Percentiles rank a stretch among this genome's conserved stretches.
Evolutionary conservation across 1,284 basidiomycete species (phyloP).

Genomic region (Cryptococcus wingfieldii): DNA sequence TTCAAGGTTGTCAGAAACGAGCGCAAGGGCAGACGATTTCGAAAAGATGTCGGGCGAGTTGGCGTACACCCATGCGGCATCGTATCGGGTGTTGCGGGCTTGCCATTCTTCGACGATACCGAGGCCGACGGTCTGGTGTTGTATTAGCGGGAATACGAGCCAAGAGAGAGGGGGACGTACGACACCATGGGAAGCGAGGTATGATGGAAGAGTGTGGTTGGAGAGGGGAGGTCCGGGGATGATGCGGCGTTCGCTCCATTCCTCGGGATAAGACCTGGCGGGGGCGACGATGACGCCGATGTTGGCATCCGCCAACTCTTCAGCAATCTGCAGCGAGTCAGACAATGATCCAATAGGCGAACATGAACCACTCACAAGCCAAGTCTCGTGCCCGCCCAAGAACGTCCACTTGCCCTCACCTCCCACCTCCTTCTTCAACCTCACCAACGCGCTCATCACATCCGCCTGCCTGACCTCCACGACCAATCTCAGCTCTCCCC

Average conservation of each 20-base stretch:
- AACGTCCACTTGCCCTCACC: constrained; percentile 52
- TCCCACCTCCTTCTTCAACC: constrained; percentile 69
- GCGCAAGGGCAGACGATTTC: constrained; percentile 56
- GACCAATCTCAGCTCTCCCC: constrained; percentile 62
- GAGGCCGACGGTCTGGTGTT: constrained; percentile 60
- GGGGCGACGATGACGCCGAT: constrained; percentile 70
- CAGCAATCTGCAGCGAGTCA: constrained; percentile 53
- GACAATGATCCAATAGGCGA: not conserved
- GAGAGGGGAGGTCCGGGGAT: constrained; percentile 71
- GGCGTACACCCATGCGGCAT: constrained; percentile 61
- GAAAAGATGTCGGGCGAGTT: constrained; percentile 52
- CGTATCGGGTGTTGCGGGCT: constrained; percentile 65
- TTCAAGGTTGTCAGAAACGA: constrained; percentile 63
- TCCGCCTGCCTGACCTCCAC: constrained; percentile 67
- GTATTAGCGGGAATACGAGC: no score
- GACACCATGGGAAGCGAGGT: constrained; percentile 63
- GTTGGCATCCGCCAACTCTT: constrained; percentile 63
- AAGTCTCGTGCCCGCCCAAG: constrained; percentile 67
- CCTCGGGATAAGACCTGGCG: constrained; percentile 59
- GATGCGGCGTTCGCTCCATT: constrained; percentile 67
- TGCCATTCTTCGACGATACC: constrained; percentile 61
- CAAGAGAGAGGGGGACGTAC: constrained; percentile 13
- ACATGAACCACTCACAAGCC: constrained; percentile 31
- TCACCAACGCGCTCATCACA: constrained; percentile 67
- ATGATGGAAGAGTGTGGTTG: constrained; percentile 60